Base-by-base conservation (phyloP, 371 early-diverging fungal species). In the Rhizopus arrhizus region DNA sequence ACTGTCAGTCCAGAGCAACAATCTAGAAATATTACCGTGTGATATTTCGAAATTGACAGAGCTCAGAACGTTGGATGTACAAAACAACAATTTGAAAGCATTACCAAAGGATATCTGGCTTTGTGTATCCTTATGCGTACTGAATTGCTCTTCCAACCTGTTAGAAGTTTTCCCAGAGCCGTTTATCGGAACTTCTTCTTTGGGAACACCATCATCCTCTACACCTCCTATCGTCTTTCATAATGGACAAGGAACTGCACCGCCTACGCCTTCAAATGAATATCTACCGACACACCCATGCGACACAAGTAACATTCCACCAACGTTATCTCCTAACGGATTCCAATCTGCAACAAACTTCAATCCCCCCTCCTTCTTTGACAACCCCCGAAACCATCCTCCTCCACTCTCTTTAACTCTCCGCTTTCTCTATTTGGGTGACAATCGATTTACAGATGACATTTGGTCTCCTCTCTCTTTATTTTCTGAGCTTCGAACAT, bases 31-130 rank as follows among this genome's bases (percentile, higher is more conserved):
- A 34, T 12, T 81, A 10, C 80, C 80, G 7, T 35, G 66, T 34
- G 66, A 71, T 16, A 77, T 80, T 12, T 55, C 66, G 6, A 65
- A 65, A 11, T 38, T 80, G 7, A 43, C 46, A 6, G 70, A 73
- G 12, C 69, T 80, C 41, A 73, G 68, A 43, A 53, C 56, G 0
- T 31, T 80, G 49, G 69, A 75, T 41, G 71, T 58, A 5, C 80
- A 80, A 40, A 76, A 77, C 48, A 78, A 96, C 73, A 87, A 91
- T 51, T 57, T 96, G 22, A 81, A 81, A 38, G 66, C 81, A 36
- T 68, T 96, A 4, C 94, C 95, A 0, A 76, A 82, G 4, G 91
- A 92, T 45, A 91, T 96, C 15, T 95, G 95, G 95, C 69, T 82
- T 47, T 90, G 91, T 70, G 70, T 82, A 10, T 78, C 74, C 11